A percentile compares a stretch with the other conserved stretches of the same genome.
phyloP scores from a whole-genome alignment of 2,329 filamentous ascomycete species.

The Teratosphaeria epicoccoides region DNA sequence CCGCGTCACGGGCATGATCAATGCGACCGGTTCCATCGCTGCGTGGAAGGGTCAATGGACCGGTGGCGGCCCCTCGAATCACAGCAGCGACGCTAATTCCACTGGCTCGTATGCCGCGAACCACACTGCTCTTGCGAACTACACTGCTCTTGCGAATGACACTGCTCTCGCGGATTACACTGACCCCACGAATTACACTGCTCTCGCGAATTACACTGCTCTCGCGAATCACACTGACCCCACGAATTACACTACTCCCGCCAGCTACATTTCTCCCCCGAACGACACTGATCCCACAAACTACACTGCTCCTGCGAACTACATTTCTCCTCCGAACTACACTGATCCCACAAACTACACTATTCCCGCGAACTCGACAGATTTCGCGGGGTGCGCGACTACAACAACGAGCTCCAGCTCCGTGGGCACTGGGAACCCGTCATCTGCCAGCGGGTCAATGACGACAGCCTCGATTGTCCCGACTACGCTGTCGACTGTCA shows the following conservation, averaged over 20 bases:
- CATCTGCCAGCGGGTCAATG: too few relatives aligned
- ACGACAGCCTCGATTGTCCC: too few relatives aligned
- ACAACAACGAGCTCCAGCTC: too few relatives aligned
- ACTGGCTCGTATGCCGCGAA: neutral
- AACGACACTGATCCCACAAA: too few relatives aligned
- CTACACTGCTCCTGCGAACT: neutral
- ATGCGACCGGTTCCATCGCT: constrained; percentile 1
- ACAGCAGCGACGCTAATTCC: neutral
- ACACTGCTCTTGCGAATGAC: neutral
- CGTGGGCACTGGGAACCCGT: too few relatives aligned
- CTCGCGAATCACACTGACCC: neutral
- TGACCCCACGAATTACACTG: neutral
- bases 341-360: too few relatives aligned
- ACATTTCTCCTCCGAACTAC: neutral
- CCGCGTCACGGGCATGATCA: neutral
- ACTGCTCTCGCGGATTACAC: neutral
- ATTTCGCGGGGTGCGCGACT: neutral
- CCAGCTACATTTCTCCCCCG: neutral
- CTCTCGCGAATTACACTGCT: neutral
- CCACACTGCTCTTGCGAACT: neutral
- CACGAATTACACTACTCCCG: neutral
- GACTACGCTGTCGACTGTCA: too few relatives aligned
- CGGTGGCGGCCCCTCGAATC: constrained; percentile 2
- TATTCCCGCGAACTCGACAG: neutral
- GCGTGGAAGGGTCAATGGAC: constrained; percentile 4